A percentile compares a stretch with the other conserved stretches of the same genome.
These are phyloP conservation scores for Roridomyces roridus DNA, from an alignment of 768 basidiomycete species.

Conservation along the genomic window DNA sequence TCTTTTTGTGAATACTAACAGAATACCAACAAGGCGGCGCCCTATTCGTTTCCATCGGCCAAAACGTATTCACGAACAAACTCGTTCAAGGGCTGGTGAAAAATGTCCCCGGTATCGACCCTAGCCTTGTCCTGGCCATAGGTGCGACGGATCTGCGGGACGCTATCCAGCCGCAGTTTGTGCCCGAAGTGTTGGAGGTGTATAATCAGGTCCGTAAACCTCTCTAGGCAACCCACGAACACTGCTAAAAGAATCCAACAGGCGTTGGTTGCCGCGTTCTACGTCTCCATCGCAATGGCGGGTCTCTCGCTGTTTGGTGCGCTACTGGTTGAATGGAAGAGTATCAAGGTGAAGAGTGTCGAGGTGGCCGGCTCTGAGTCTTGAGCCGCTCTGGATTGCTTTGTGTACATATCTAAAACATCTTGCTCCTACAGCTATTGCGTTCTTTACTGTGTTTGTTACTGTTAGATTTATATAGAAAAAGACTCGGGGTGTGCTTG, in stretches of 20 bases:
- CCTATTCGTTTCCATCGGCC: conserved; percentile 25
- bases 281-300: conserved; percentile 11
- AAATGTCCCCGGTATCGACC: conserved; percentile 12
- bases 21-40: conserved; percentile 22
- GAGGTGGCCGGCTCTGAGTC: background rate
- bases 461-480: no score
- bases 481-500: no score
- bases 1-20: no score
- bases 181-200: conserved; percentile 8
- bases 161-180: background rate
- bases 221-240: no score
- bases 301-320: conserved; percentile 2
- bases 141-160: conserved; percentile 11
- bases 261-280: conserved; percentile 12
- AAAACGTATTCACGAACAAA: conserved; percentile 22
- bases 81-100: conserved; percentile 3
- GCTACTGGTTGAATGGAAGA: conserved; percentile 13
- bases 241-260: background rate
- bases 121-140: conserved; percentile 1
- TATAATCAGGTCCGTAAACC: conserved; percentile 2
- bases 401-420: no score
- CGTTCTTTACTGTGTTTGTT: no score
- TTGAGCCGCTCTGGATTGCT: no score
- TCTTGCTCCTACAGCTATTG: no score
- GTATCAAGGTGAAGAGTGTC: conserved; percentile 8